Evolutionary conservation across 768 basidiomycete genomes (phyloP), one percentile per base, ranked within the genome.

Genomic region (Kockovaella imperatae): DNA sequence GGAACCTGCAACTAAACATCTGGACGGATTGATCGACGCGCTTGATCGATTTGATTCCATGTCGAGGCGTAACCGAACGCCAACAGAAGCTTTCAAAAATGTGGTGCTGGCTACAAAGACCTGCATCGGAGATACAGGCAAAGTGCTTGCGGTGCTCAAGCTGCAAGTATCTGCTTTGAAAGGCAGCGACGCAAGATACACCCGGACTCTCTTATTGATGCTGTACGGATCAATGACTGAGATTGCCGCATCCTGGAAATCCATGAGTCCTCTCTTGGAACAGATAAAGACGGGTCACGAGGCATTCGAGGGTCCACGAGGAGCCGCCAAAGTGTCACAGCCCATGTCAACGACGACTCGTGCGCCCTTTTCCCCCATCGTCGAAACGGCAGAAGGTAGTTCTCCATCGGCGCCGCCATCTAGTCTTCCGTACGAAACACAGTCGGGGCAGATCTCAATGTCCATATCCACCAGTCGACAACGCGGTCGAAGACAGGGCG

Each of bases 181-280:
- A 67, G 79, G 80, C 14, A 77, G 78, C 18, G 85, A 87, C 50
- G 78, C 82, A n/a, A 80, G 91, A 15, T 91, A 86, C 70, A 80
- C 87, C 42, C 76, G 91, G 28, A 86, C 86, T 60, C 80, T 97
- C 65, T 72, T 93, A 26, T 72, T 95, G 47, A 83, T 87, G 70
- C 76, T 97, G 29, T 90, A 89, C 62, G 90, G 88, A 7, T 84
- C 88, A 13, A 81, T 83, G 59, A 86, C 84, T 5, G 95, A 99
- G 70, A 80, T 96, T 35, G 81, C 84, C 1, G 76, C 77, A 54
- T 83, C 89, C 4, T 99, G 95, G 95, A 79, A 78, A 63, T 72
- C 76, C 14, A 82, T 93, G 72, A 73, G 76, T 14, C 83, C 83
- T 13, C 79, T 87, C 23, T 73, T 87, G 3, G 81, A 83, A 20